Base-by-base conservation (phyloP, 257 asterid genomes). In the Solanum megistacrolobum region DNA sequence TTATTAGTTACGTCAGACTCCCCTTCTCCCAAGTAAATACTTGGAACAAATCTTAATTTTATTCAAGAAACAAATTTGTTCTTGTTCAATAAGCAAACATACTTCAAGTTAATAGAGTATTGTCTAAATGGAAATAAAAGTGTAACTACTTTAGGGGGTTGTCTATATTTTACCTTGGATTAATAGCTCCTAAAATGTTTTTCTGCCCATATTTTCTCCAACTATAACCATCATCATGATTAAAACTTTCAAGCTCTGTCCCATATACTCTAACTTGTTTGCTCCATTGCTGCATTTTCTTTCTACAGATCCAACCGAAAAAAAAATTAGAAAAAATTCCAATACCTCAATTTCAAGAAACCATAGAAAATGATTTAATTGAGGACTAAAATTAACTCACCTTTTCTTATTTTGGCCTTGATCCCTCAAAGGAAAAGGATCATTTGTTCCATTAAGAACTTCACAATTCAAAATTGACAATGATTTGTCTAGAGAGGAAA, bases 161-260 rank as follows among this genome's bases (percentile, higher is more conserved):
- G 41, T 71, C n/a, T 71, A 16, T 32, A 32, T 73, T 20, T 92
- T 84, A 94, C 99, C 99, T 96, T 66, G 98, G 98, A 91, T 90
- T 89, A 87, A 18, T 92, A 43, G 96, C 93, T 73, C 98, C 95
- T 86, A 96, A 89, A 82, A 96, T 94, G 58, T 90, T 93, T 87
- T 96, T 96, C 91, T 95, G 98, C 16, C 99, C 99, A 85, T 96
- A 96, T 91, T 96, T 96, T 83, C 98, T 93, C 99, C 98, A 96
- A 83, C 91, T 90, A 65, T 91, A 89, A 6, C 97, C 99, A 92
- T 95, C 98, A 69, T 91, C 92, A n/a, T 89, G 76, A n/a, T 38
- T 78, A 1, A 88, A 92, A 79, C 93, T 92, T 85, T 94, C 98
- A 4, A 66, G 46, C 46, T 6, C 81, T 73, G 46, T 76, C 72